Conservation (phyloP, 192 early-diverging fungal genomes). For the Ramicandelaber brevisporus region DNA sequence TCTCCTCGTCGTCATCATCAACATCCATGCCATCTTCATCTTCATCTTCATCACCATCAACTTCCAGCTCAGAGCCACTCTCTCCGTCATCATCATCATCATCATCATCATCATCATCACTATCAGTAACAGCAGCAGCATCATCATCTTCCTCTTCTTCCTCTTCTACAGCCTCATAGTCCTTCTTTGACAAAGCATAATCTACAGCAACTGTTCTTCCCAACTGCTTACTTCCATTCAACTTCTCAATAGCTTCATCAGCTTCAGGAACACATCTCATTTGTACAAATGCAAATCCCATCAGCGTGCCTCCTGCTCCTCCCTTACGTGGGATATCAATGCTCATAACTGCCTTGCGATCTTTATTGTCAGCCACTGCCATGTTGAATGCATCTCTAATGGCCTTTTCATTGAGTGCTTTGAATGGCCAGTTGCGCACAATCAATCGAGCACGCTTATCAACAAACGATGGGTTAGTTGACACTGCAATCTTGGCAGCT, state of each 20-base stretch:
- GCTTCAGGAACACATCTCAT: constrained; percentile 45
- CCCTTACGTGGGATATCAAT: constrained; percentile 48
- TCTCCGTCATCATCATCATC: constrained; percentile 4
- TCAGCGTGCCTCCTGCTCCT: constrained; percentile 40
- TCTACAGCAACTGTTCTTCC: constrained; percentile 60
- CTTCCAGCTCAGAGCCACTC: constrained; percentile 5
- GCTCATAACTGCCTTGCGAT: constrained; percentile 39
- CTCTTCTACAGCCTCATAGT: constrained; percentile 32
- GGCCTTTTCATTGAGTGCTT: too few relatives aligned
- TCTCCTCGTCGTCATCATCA: constrained; percentile 7
- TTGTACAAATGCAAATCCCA: constrained; percentile 83
- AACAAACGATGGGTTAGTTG: too few relatives aligned
- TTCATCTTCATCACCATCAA: constrained; percentile 8
- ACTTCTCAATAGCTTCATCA: constrained; percentile 31
- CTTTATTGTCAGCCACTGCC: too few relatives aligned
- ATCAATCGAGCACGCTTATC: constrained; percentile 53
- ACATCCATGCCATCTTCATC: constrained; percentile 12
- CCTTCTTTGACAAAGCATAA: constrained; percentile 53
- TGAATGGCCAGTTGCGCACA: constrained; percentile 69
- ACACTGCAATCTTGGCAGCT: too few relatives aligned
- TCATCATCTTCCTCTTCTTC: constrained; percentile 18
- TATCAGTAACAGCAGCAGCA: constrained; percentile 10
- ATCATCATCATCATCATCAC: constrained; percentile 12
- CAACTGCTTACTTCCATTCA: constrained; percentile 44
- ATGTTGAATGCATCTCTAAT: too few relatives aligned